A percentile compares a stretch with the other conserved stretches of the same genome.
Evolutionary conservation across 108 stramenopile species (phyloP).

Genomic region (Cyclostephanos tholiformis): DNA sequence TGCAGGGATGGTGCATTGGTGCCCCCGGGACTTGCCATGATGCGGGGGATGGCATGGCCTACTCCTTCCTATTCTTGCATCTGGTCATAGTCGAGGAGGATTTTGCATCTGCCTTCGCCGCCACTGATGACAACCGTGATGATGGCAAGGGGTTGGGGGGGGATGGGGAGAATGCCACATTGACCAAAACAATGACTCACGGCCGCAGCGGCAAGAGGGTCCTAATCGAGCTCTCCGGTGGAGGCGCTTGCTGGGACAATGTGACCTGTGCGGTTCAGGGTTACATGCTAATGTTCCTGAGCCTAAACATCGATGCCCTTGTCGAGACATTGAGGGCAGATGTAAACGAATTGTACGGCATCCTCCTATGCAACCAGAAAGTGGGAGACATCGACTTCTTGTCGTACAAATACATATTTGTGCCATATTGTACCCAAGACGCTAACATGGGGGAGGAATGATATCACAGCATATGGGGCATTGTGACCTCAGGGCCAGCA

Average conservation of each 20-base stretch:
- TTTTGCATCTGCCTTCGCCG: too few species aligned
- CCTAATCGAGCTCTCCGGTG: not conserved
- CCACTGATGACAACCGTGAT: too few species aligned
- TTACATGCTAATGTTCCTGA: not conserved
- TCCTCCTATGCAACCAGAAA: slow-evolving; percentile 41
- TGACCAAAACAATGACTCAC: too few species aligned
- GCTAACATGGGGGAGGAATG: slow-evolving; percentile 56
- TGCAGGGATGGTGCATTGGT: not conserved
- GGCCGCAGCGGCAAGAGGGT: not conserved
- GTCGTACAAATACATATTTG: slow-evolving; percentile 45
- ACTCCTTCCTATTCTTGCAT: not conserved
- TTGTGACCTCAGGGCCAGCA: too few species aligned
- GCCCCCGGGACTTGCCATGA: not conserved
- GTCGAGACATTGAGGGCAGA: not conserved
- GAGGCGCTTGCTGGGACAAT: slow-evolving; percentile 6
- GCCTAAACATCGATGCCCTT: not conserved
- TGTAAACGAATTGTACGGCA: not conserved
- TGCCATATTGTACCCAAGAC: slow-evolving; percentile 67
- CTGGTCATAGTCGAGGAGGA: not conserved
- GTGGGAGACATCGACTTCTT: slow-evolving; percentile 48
- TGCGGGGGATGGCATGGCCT: not conserved
- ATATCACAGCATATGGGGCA: too few species aligned
- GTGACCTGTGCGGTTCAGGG: not conserved
- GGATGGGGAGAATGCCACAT: too few species aligned
- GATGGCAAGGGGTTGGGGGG: too few species aligned